phyloP scores from a whole-genome alignment of 768 basidiomycete species.

The Goffeauzyma gilvescens region DNA sequence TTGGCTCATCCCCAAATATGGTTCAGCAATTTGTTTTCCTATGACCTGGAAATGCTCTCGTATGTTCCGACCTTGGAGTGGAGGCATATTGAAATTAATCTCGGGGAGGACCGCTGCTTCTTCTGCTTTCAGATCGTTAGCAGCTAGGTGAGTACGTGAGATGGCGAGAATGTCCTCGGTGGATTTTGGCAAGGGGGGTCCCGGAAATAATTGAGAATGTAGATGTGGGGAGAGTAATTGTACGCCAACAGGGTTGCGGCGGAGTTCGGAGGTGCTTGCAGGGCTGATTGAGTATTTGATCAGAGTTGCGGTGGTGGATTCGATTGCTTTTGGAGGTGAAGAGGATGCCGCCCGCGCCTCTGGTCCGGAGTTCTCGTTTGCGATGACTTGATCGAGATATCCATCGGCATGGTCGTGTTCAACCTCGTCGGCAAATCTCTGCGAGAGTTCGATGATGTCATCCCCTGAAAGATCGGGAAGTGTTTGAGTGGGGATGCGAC shows the following conservation, averaged over 20 bases:
- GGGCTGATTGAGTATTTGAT: too few species aligned
- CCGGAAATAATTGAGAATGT: constrained; percentile 59
- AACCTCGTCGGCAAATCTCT: too few species aligned
- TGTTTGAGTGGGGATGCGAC: too few species aligned
- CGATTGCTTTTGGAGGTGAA: too few species aligned
- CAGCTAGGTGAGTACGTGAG: constrained; percentile 57
- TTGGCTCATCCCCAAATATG: constrained; percentile 55
- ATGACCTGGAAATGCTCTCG: constrained; percentile 77
- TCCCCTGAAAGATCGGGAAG: too few species aligned
- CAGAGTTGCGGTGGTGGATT: too few species aligned
- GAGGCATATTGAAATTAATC: constrained; percentile 61
- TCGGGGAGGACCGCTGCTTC: constrained; percentile 66
- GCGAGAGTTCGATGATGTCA: too few species aligned
- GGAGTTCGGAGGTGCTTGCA: constrained; percentile 6
- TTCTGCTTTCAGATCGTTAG: constrained; percentile 60
- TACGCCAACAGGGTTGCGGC: constrained; percentile 72
- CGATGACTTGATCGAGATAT: too few species aligned
- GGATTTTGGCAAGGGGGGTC: constrained; percentile 41
- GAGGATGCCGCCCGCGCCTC: too few species aligned
- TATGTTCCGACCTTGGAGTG: constrained; percentile 58
- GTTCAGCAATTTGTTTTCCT: constrained; percentile 49
- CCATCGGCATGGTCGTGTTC: too few species aligned
- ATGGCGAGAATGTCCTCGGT: constrained; percentile 48
- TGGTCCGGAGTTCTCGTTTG: too few species aligned
- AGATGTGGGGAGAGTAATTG: constrained; percentile 69